These are phyloP conservation scores for Desmodesmus armatus DNA, from an alignment of 139 green algal genomes.

Conservation along the genomic window DNA sequence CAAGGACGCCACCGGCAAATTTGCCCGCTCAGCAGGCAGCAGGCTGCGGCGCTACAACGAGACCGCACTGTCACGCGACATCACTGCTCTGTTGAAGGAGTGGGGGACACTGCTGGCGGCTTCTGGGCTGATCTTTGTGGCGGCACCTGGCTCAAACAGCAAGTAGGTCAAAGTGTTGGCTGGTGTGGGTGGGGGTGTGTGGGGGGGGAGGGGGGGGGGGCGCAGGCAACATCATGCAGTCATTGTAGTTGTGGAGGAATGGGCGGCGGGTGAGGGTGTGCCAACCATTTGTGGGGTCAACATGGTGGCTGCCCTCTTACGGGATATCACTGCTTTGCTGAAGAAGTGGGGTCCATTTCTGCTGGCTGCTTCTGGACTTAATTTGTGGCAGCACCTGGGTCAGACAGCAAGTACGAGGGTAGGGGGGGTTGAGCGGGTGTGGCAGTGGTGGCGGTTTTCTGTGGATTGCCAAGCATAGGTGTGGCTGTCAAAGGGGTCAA, in stretches of 20 bases:
- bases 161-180: too few relatives aligned
- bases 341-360: slow-evolving; percentile 62
- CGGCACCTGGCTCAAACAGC: slow-evolving; percentile 38
- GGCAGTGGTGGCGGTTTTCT: too few relatives aligned
- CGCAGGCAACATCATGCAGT: too few relatives aligned
- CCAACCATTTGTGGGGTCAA: too few relatives aligned
- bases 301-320: slow-evolving; percentile 81
- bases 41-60: slow-evolving; percentile 93
- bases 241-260: slow-evolving; percentile 75
- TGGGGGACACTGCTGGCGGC: slow-evolving; percentile 66
- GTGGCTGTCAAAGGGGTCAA: slow-evolving; percentile 86
- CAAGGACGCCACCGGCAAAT: slow-evolving; percentile 90
- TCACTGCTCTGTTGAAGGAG: slow-evolving; percentile 65
- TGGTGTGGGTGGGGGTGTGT: too few relatives aligned
- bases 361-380: slow-evolving; percentile 51
- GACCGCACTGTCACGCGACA: slow-evolving; percentile 63
- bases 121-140: slow-evolving; percentile 37
- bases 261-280: too few relatives aligned
- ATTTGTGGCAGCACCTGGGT: slow-evolving; percentile 33
- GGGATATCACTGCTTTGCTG: slow-evolving; percentile 75
- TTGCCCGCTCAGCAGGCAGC: slow-evolving; percentile 84
- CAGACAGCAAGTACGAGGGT: too few relatives aligned
- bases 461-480: too few relatives aligned
- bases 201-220: too few relatives aligned
- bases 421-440: too few relatives aligned